Conservation (phyloP, 345 rosid genomes). For the Lenwebbia sp. region DNA sequence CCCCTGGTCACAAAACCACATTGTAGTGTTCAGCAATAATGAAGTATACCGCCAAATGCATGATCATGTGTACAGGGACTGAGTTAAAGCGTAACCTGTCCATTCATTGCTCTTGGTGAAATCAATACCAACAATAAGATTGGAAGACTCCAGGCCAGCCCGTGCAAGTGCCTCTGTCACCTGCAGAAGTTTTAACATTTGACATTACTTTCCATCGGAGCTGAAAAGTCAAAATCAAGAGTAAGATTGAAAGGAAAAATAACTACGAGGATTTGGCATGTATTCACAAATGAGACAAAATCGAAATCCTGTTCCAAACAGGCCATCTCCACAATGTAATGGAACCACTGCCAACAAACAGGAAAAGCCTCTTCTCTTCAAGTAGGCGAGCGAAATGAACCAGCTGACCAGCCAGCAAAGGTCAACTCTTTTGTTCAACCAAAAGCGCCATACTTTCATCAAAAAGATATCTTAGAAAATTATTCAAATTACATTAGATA, state of each 20-base stretch:
- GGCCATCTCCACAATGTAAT: background rate
- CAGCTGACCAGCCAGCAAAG: background rate
- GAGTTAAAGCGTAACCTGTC: constrained; percentile 20
- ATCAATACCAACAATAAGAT: constrained; percentile 45
- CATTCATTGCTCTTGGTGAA: constrained; percentile 49
- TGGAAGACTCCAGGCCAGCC: constrained; percentile 41
- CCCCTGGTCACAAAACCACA: constrained; percentile 8
- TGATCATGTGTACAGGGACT: background rate
- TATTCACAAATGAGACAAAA: background rate
- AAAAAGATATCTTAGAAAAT: background rate
- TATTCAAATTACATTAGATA: background rate
- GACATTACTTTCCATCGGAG: background rate
- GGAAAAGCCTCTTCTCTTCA: background rate
- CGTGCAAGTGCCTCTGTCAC: constrained; percentile 33
- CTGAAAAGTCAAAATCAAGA: background rate
- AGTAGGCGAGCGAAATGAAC: background rate
- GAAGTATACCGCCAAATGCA: background rate
- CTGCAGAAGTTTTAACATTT: constrained; percentile 4
- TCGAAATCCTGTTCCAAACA: background rate
- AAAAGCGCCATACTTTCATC: background rate
- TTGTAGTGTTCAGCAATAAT: background rate
- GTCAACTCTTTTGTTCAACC: background rate
- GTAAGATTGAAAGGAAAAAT: background rate
- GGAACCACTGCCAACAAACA: background rate
- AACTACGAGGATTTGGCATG: background rate